Conservation (phyloP, 2,329 filamentous ascomycete species). For the Septoria petroselini region DNA sequence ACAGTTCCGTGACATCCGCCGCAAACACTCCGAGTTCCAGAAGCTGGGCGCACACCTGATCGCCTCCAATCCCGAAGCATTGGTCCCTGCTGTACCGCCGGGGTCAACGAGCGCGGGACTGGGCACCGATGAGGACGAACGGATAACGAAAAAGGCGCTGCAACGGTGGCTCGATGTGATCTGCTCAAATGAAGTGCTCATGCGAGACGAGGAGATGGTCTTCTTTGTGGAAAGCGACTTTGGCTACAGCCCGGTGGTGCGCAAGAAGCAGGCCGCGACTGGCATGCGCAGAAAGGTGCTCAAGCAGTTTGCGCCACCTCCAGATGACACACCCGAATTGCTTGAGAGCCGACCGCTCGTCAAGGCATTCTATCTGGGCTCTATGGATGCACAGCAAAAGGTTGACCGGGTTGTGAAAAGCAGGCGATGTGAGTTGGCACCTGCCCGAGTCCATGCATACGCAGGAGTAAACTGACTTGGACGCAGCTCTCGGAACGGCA, state of each 20-base stretch:
- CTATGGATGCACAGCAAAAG: conserved; percentile 97
- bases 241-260: conserved; percentile 91
- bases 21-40: conserved; percentile 90
- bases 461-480: conserved; percentile 33
- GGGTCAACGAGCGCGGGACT: conserved; percentile 90
- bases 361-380: conserved; percentile 90
- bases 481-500: conserved; percentile 80
- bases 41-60: conserved; percentile 96
- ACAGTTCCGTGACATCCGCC: conserved; percentile 94
- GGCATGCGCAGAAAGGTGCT: conserved; percentile 91
- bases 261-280: conserved; percentile 94
- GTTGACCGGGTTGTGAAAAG: conserved; percentile 91
- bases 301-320: conserved; percentile 96
- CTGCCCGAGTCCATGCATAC: not conserved
- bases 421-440: conserved; percentile 66
- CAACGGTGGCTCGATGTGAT: conserved; percentile 95
- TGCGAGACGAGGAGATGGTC: conserved; percentile 94
- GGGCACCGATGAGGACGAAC: conserved; percentile 93
- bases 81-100: conserved; percentile 93
- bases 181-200: conserved; percentile 85
- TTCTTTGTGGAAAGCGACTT: conserved; percentile 99
- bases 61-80: conserved; percentile 92
- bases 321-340: conserved; percentile 93
- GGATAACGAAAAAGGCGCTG: conserved; percentile 79
- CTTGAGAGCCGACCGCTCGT: conserved; percentile 85